These are phyloP conservation scores for Thelephora terrestris DNA, from an alignment of 1,284 basidiomycete genomes.

Conservation along the genomic window DNA sequence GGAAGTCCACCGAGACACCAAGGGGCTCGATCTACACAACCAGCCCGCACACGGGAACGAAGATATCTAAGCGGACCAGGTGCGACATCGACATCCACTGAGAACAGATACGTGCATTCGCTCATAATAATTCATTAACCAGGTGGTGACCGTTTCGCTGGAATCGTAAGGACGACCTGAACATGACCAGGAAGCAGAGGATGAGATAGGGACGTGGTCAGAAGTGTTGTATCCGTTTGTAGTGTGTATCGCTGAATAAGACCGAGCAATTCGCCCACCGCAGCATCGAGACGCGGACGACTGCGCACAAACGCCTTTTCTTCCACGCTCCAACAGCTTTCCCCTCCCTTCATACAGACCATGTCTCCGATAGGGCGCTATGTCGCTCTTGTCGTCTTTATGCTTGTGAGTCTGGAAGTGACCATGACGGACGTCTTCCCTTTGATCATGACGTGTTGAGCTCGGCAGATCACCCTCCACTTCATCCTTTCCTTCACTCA, in stretches of 20 bases:
- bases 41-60: neutral
- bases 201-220: neutral
- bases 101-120: neutral
- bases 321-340: neutral
- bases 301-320: neutral
- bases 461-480: slow-evolving; percentile 23
- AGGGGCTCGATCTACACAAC: slow-evolving; percentile 8
- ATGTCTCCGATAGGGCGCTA: slow-evolving; percentile 12
- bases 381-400: slow-evolving; percentile 17
- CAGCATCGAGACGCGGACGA: neutral
- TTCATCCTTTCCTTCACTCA: slow-evolving; percentile 27
- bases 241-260: neutral
- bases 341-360: neutral
- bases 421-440: neutral
- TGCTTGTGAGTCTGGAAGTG: slow-evolving; percentile 13
- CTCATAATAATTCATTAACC: neutral
- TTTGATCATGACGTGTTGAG: slow-evolving; percentile 4
- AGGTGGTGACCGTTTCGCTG: neutral
- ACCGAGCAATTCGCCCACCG: neutral
- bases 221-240: neutral
- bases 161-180: neutral
- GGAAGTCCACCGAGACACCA: slow-evolving; percentile 10
- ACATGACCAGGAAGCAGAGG: neutral
- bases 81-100: neutral
- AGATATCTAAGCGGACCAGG: neutral